A percentile compares a stretch with the other conserved stretches of the same genome.
Evolutionary conservation across 768 basidiomycete species (phyloP).

Genomic region (Termitomyces sp.): DNA sequence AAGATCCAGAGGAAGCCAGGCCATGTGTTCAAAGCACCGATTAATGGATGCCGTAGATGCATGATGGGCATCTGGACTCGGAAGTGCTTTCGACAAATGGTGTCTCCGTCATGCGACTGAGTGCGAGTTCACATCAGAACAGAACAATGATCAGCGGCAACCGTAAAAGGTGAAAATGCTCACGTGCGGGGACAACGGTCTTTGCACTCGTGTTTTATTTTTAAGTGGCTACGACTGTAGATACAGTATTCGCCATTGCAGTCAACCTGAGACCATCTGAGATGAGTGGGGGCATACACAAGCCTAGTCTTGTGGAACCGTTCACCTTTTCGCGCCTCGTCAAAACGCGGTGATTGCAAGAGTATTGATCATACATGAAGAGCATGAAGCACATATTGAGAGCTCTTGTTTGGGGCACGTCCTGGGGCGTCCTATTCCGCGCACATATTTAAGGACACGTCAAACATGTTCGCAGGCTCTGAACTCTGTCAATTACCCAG

Average conservation of each 20-base stretch:
- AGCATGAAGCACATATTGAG: slow-evolving; percentile 25
- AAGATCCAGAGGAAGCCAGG: too few relatives aligned
- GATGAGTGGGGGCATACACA: not conserved
- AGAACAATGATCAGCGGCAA: slow-evolving; percentile 1
- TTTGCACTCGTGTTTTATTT: slow-evolving; percentile 28
- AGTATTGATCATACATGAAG: slow-evolving; percentile 24
- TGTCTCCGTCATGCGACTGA: slow-evolving; percentile 8
- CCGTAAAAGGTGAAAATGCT: slow-evolving; percentile 7
- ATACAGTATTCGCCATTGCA: slow-evolving; percentile 35
- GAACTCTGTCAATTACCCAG: not conserved
- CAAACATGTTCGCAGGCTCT: not conserved
- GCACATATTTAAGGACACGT: not conserved
- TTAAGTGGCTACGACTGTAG: slow-evolving; percentile 31
- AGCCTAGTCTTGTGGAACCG: not conserved
- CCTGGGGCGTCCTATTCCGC: not conserved
- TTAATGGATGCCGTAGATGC: slow-evolving; percentile 12
- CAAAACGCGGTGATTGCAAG: slow-evolving; percentile 25
- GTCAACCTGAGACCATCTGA: slow-evolving; percentile 34
- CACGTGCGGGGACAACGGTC: slow-evolving; percentile 32
- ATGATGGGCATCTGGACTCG: slow-evolving; percentile 5
- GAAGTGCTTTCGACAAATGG: slow-evolving; percentile 6
- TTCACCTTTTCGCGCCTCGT: slow-evolving; percentile 29
- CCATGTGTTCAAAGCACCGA: not conserved
- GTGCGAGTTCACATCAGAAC: not conserved
- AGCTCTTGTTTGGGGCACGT: not conserved